A percentile compares a stretch with the other conserved stretches of the same genome.
Conservation (phyloP, 73 alveolate species). For the Paramecium biaurelia region DNA sequence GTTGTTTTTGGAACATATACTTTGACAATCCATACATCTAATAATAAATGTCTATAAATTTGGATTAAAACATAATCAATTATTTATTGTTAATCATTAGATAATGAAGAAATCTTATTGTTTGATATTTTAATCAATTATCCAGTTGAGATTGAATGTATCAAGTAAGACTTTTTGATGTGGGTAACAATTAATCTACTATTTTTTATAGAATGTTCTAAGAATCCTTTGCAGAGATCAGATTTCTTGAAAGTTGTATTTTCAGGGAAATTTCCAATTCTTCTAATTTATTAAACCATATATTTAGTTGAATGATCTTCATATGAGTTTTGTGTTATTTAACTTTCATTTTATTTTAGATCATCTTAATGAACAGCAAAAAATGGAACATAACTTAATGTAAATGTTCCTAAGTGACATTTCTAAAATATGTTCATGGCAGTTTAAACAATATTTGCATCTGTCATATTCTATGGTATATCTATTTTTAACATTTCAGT, state of each 20-base stretch:
- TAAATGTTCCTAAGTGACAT: background rate
- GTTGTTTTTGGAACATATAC: slow-evolving; percentile 41
- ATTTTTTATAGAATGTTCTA: slow-evolving; percentile 9
- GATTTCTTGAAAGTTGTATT: slow-evolving; percentile 25
- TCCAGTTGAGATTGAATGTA: background rate
- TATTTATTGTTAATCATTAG: background rate
- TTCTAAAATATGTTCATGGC: background rate
- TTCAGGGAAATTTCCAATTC: slow-evolving; percentile 7
- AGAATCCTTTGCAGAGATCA: slow-evolving; percentile 29
- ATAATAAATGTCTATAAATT: slow-evolving; percentile 19
- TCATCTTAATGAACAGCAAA: background rate
- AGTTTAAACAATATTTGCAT: slow-evolving; percentile 1
- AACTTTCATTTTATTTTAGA: background rate
- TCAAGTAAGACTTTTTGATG: background rate
- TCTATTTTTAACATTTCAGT: background rate
- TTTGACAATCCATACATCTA: slow-evolving; percentile 1
- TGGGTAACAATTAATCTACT: background rate
- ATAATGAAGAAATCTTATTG: background rate
- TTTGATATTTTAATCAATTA: slow-evolving; percentile 14
- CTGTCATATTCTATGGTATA: background rate
- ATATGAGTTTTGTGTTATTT: background rate
- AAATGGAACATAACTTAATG: background rate
- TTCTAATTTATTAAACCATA: background rate
- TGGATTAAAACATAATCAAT: background rate
- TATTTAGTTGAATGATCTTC: slow-evolving; percentile 13